A percentile compares a stretch with the other conserved stretches of the same genome.
phyloP scores from a whole-genome alignment of 352 stramenopile species.

The Globisporangium nunn region DNA sequence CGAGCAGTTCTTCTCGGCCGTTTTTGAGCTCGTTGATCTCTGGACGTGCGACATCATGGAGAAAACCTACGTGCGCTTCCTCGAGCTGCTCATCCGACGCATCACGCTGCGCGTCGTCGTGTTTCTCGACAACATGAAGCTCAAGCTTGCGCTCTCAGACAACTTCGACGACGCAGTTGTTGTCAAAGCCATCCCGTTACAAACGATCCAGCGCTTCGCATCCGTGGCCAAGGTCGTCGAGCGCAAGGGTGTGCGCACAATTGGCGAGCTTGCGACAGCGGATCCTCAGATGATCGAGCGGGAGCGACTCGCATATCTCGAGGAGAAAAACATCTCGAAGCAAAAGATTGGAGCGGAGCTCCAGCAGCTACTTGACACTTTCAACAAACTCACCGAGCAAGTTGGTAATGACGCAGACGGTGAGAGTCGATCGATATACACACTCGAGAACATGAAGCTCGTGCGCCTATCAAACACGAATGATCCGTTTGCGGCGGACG shows the following conservation, averaged over 20 bases:
- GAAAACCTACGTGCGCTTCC: constrained; percentile 53
- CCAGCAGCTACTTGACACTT: constrained; percentile 49
- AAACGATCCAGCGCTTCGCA: constrained; percentile 60
- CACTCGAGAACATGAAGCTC: constrained; percentile 28
- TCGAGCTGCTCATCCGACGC: constrained; percentile 51
- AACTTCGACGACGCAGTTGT: constrained; percentile 69
- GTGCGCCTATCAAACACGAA: constrained; percentile 1
- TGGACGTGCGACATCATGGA: constrained; percentile 79
- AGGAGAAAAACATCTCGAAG: constrained; percentile 30
- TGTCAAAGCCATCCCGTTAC: constrained; percentile 67
- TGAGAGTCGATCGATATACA: constrained; percentile 29
- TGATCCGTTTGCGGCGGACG: background rate
- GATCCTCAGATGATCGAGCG: constrained; percentile 49
- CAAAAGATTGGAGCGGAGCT: constrained; percentile 57
- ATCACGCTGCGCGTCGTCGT: constrained; percentile 67
- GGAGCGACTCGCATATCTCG: constrained; percentile 44
- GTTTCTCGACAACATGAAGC: constrained; percentile 59
- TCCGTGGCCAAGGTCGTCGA: constrained; percentile 52
- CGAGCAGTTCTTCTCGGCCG: constrained; percentile 55
- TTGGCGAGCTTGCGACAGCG: constrained; percentile 55
- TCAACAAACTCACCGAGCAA: constrained; percentile 50
- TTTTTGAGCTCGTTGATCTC: constrained; percentile 77
- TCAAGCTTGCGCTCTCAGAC: constrained; percentile 65
- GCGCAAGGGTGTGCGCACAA: constrained; percentile 34
- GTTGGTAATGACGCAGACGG: constrained; percentile 21